Percentiles rank a stretch among this genome's conserved stretches.
These are phyloP conservation scores for Aspergillus uvarum DNA, from an alignment of 2,329 filamentous ascomycete genomes.

Conservation along the genomic window DNA sequence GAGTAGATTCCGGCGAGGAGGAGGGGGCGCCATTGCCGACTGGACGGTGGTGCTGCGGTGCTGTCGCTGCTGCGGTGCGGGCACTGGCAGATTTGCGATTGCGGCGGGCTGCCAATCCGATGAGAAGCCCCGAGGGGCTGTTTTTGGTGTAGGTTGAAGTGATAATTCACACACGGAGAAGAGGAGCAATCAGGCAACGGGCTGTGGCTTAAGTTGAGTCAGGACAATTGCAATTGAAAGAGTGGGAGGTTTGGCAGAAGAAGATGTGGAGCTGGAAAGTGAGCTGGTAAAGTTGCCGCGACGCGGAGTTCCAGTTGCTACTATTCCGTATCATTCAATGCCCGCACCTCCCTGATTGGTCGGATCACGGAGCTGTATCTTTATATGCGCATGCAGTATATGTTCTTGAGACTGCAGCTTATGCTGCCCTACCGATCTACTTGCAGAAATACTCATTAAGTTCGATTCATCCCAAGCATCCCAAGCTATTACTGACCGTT, in stretches of 20 bases:
- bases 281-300: neutral
- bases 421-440: too few relatives aligned
- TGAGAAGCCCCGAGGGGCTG: constrained; percentile 26
- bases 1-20: constrained; percentile 42
- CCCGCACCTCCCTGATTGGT: constrained; percentile 2
- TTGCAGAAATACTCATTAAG: too few relatives aligned
- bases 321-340: too few relatives aligned
- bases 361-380: neutral
- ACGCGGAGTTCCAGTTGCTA: neutral
- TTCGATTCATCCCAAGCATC: too few relatives aligned
- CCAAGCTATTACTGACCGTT: too few relatives aligned
- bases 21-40: constrained; percentile 39
- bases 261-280: neutral
- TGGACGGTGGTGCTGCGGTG: constrained; percentile 16
- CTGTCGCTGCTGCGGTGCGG: neutral
- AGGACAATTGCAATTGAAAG: too few relatives aligned
- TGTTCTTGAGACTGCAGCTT: too few relatives aligned
- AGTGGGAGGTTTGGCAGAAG: too few relatives aligned
- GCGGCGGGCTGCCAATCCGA: constrained; percentile 13
- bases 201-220: too few relatives aligned
- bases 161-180: neutral
- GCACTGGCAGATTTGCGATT: constrained; percentile 17
- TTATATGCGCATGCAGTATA: too few relatives aligned
- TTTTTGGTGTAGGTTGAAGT: constrained; percentile 7
- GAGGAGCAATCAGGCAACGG: neutral